Evolutionary conservation across 495 filamentous ascomycete species (phyloP).

Genomic region (Podospora pseudopauciseta): DNA sequence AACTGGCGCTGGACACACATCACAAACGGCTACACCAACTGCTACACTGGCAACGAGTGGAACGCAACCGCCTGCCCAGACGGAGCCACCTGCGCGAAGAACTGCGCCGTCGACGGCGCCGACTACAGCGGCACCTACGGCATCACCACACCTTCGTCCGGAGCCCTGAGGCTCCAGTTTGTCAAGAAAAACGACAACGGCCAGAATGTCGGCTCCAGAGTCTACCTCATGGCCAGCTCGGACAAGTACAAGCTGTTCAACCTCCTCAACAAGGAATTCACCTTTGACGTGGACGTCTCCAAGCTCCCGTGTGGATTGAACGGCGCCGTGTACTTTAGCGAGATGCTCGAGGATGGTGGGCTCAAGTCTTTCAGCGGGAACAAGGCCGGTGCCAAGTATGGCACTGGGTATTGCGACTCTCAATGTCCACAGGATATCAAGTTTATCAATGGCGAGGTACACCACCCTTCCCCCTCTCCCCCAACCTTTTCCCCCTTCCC

Average conservation of each 20-base stretch:
- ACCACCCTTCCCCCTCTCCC: slow-evolving; percentile 1
- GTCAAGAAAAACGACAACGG: slow-evolving; percentile 48
- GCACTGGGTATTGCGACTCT: slow-evolving; percentile 69
- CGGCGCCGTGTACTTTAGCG: slow-evolving; percentile 64
- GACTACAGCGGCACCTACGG: slow-evolving; percentile 60
- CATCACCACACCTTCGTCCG: slow-evolving; percentile 50
- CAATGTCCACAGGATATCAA: slow-evolving; percentile 65
- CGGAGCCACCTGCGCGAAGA: slow-evolving; percentile 51
- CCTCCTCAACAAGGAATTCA: slow-evolving; percentile 64
- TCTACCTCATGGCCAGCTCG: slow-evolving; percentile 58
- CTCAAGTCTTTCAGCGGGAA: slow-evolving; percentile 49
- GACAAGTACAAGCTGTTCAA: slow-evolving; percentile 60
- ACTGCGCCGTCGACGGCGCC: slow-evolving; percentile 63
- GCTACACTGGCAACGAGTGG: slow-evolving; percentile 61
- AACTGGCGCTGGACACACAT: slow-evolving; percentile 69
- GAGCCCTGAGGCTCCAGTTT: slow-evolving; percentile 55
- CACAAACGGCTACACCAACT: slow-evolving; percentile 54
- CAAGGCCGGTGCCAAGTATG: slow-evolving; percentile 65
- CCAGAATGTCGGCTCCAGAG: slow-evolving; percentile 59
- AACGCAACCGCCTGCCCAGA: slow-evolving; percentile 53
- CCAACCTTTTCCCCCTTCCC: no score
- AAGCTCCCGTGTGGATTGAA: slow-evolving; percentile 67
- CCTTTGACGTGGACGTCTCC: slow-evolving; percentile 65
- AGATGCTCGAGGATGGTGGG: slow-evolving; percentile 64
- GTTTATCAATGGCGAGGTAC: slow-evolving; percentile 62